Evolutionary conservation across 2,329 filamentous ascomycete species (phyloP), one percentile per base, ranked within the genome.

Genomic region (Trichophyton verrucosum): DNA sequence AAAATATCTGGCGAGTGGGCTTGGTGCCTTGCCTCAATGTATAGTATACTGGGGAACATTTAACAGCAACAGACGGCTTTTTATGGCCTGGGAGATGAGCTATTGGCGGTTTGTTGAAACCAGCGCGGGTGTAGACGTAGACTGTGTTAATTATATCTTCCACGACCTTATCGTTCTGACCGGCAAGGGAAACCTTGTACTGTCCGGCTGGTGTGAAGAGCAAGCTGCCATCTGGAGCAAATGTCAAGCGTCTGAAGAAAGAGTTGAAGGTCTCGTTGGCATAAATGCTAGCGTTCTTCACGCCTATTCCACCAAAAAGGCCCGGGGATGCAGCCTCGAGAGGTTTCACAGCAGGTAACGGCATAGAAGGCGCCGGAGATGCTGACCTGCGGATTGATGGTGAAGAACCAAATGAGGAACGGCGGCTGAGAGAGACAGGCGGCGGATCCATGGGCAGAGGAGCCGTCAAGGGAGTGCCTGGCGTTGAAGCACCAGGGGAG

Each of bases 131-230:
- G 74, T 99, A 99, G 60, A 99, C 94, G 74, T 99, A 99, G 22
- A 99, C 95, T 0, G 94, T 99, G 71, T 99, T 99, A 68, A 88
- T 91, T 58, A 96, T 82, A 66, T 99, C 92, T 67, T 94, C 92
- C 0, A 82, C 82, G 0, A 84, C 81, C 72, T 91, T 95, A 64
- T 91, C 88, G 57, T 82, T 82, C 22, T 86, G 77, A 56, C 84
- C 83, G 22, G 79, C 77, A 65, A 89, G 84, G 58, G 90, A 83
- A 1, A 87, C 88, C 71, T 96, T 95, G 75, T 94, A 97, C 71
- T 97, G 94, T 6, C 94, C 94, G 1, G 94, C 92, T 1, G 94
- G 94, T 0, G 94, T 99, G 65, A 99, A 86, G 3, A 99, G 81
- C 57, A 99, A 78, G 71, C 91, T 96, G 27, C 94, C 94, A 70